These are phyloP conservation scores for Backusella sp. DNA, from an alignment of 192 early-diverging fungal species.

Conservation along the genomic window DNA sequence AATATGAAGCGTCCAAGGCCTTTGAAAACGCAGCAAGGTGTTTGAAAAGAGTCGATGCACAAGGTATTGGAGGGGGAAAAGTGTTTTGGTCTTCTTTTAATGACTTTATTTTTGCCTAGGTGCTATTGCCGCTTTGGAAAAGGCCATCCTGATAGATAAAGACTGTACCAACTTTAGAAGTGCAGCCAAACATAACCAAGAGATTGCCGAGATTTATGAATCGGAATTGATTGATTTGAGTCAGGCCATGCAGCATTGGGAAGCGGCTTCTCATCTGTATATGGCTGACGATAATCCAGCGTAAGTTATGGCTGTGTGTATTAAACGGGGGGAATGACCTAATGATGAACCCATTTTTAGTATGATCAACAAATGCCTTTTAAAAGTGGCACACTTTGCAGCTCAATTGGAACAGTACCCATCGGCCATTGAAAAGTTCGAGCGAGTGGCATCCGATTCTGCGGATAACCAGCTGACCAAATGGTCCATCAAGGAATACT, in stretches of 20 bases:
- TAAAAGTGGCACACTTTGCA: constrained; percentile 90
- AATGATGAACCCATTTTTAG: constrained; percentile 32
- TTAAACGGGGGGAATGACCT: too few species aligned
- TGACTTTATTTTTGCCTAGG: constrained; percentile 3
- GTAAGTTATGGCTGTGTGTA: too few species aligned
- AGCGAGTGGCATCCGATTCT: constrained; percentile 75
- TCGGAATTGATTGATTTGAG: constrained; percentile 48
- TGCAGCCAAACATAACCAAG: constrained; percentile 31
- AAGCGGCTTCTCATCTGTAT: constrained; percentile 91
- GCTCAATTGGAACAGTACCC: constrained; percentile 86
- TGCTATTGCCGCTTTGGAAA: constrained; percentile 68
- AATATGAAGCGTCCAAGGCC: constrained; percentile 80
- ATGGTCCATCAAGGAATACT: constrained; percentile 95
- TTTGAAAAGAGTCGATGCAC: constrained; percentile 79
- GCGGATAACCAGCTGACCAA: constrained; percentile 90
- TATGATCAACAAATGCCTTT: constrained; percentile 82
- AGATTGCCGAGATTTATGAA: constrained; percentile 72
- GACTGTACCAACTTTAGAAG: constrained; percentile 73
- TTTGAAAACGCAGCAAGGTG: constrained; percentile 87
- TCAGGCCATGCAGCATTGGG: constrained; percentile 82
- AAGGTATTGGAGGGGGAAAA: constrained; percentile 45
- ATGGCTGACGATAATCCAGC: constrained; percentile 83
- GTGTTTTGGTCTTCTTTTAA: too few species aligned
- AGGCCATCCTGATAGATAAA: constrained; percentile 83
- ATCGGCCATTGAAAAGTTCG: constrained; percentile 86